phyloP scores from a whole-genome alignment of 768 basidiomycete genomes.

The Gymnopilus junonius region DNA sequence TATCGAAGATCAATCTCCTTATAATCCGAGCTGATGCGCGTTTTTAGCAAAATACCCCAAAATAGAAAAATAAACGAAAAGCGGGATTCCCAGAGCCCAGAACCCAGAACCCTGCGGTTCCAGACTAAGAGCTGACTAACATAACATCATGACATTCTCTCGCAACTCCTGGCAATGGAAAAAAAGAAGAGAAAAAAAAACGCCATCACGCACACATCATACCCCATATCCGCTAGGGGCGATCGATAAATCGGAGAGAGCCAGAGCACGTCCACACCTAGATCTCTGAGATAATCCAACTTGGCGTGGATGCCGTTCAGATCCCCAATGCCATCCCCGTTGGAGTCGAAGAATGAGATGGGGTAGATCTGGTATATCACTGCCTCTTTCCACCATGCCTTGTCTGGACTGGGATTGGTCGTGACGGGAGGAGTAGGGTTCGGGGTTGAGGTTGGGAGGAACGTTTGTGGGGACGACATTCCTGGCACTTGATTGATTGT shows the following conservation, averaged over 20 bases:
- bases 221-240: slow-evolving; percentile 75
- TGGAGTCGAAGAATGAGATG: slow-evolving; percentile 72
- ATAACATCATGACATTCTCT: not conserved
- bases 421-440: not conserved
- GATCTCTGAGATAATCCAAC: slow-evolving; percentile 68
- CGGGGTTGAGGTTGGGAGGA: not conserved
- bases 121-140: too few relatives aligned
- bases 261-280: slow-evolving; percentile 75
- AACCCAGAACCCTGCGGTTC: too few relatives aligned
- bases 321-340: slow-evolving; percentile 72
- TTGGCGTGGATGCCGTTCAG: slow-evolving; percentile 67
- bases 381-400: slow-evolving; percentile 62
- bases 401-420: not conserved
- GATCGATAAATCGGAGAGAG: slow-evolving; percentile 73
- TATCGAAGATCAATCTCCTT: slow-evolving; percentile 64
- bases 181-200: too few relatives aligned
- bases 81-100: too few relatives aligned
- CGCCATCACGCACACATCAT: slow-evolving; percentile 56
- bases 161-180: too few relatives aligned
- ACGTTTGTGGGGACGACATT: not conserved
- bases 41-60: not conserved
- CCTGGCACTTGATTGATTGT: not conserved
- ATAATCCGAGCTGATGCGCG: slow-evolving; percentile 59
- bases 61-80: too few relatives aligned
- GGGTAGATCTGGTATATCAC: slow-evolving; percentile 75